A percentile compares a stretch with the other conserved stretches of the same genome.
phyloP scores from a whole-genome alignment of 345 rosid species.

The Populus alba region DNA sequence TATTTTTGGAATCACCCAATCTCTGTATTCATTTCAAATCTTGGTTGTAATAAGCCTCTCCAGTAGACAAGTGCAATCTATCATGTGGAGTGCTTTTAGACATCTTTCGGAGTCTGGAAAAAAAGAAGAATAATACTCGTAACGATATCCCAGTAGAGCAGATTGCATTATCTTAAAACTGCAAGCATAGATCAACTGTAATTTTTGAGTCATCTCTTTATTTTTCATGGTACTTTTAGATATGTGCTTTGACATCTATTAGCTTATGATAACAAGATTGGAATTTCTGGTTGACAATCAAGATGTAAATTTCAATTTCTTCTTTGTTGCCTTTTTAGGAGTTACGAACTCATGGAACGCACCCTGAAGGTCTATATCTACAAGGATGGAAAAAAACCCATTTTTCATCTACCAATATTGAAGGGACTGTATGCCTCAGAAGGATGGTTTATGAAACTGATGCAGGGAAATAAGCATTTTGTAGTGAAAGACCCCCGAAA shows the following conservation, averaged over 20 bases:
- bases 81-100: neutral
- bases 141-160: neutral
- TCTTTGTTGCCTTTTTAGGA: constrained; percentile 53
- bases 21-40: neutral
- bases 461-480: constrained; percentile 73
- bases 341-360: constrained; percentile 90
- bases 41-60: neutral
- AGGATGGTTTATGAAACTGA: constrained; percentile 98
- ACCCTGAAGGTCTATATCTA: constrained; percentile 73
- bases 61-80: neutral
- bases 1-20: neutral
- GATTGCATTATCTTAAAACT: neutral
- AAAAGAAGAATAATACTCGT: too few species aligned
- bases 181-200: neutral
- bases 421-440: constrained; percentile 97
- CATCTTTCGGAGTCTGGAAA: neutral
- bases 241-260: neutral
- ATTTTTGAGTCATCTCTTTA: neutral
- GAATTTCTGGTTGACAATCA: neutral
- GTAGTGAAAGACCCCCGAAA: constrained; percentile 73
- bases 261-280: neutral
- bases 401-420: constrained; percentile 80
- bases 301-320: constrained; percentile 13
- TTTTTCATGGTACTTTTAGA: neutral
- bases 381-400: constrained; percentile 80